Evolutionary conservation across 2,329 filamentous ascomycete species (phyloP).

Genomic region (Colletotrichum orchidophilum): DNA sequence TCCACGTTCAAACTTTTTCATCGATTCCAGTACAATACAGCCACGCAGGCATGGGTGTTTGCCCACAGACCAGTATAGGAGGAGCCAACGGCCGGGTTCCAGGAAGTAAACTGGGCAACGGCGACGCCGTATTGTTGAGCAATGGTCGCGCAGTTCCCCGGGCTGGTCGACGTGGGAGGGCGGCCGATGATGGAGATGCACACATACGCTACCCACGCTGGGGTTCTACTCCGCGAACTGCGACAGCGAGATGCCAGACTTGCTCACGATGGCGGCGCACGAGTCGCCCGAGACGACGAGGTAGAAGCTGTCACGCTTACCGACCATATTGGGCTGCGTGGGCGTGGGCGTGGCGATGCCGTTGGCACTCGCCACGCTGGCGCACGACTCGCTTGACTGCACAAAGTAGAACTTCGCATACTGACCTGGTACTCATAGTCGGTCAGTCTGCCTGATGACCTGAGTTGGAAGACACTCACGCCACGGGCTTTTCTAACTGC

Average conservation of each 20-base stretch:
- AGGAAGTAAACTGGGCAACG: constrained; percentile 36
- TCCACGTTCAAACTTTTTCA: no score
- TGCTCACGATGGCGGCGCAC: constrained; percentile 24
- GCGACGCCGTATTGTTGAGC: constrained; percentile 34
- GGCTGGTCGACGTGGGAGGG: constrained; percentile 22
- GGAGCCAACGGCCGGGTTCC: constrained; percentile 42
- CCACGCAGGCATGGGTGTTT: constrained; percentile 23
- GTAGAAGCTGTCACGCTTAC: constrained; percentile 35
- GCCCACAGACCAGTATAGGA: constrained; percentile 38
- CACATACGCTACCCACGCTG: constrained; percentile 1
- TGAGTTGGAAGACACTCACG: no score
- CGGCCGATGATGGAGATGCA: background rate
- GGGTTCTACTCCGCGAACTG: constrained; percentile 39
- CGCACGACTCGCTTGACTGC: no score
- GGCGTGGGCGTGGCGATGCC: constrained; percentile 31
- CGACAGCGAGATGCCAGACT: constrained; percentile 36
- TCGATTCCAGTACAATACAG: background rate
- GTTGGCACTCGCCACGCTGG: background rate
- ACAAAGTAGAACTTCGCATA: no score
- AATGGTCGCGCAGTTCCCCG: constrained; percentile 19
- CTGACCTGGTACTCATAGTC: no score
- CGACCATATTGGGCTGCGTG: constrained; percentile 33
- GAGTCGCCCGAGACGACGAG: constrained; percentile 15
- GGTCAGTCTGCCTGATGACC: no score
- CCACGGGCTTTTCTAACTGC: no score